Evolutionary conservation across 306 rosid genomes (phyloP), one percentile per base, ranked within the genome.

Genomic region (Oemleria cerasiformis): DNA sequence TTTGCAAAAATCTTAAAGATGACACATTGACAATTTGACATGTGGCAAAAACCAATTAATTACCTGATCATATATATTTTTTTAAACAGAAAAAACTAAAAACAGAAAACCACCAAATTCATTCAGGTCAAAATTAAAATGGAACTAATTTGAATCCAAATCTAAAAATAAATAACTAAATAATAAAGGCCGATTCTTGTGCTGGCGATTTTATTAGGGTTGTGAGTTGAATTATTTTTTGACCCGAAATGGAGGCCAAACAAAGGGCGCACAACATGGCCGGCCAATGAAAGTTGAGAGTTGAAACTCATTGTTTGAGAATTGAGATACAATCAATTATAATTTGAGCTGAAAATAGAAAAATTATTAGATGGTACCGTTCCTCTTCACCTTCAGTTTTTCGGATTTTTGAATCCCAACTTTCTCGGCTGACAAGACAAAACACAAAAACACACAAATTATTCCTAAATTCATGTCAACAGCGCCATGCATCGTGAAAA

Each of bases 351-450:
- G 11, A 19, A 10, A 12, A 51, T n/a, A 14, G 7, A 30, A 16
- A 16, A 51, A 51, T 23, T 56, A 20, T 21, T 12, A 56, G 51
- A 54, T 40, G 62, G 9, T 16, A 55, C 50, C 16, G 23, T 60
- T 60, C 10, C 39, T 16, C 38, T 9, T 7, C 42, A 56, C 49
- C 48, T 49, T 45, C 4, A 54, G 6, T 71, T 38, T 56, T 72
- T 45, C 69, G 39, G 66, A 70, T 62, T 69, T 53, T n/a, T 13
- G 14, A 34, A 19, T 54, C 34, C 67, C 72, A 39, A 50, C 43
- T 63, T 70, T 75, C 74, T 75, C 50, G 55, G 41, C 30, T 6
- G 15, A 45, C 64, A 68, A 47, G 30, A 25, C 30, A 25, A 25
- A 25, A 25, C 30, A 25, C 30, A 25, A 25, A 25, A 1, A 25